Conservation (phyloP, 2,329 filamentous ascomycete species). For the Cladophialophora psammophila region DNA sequence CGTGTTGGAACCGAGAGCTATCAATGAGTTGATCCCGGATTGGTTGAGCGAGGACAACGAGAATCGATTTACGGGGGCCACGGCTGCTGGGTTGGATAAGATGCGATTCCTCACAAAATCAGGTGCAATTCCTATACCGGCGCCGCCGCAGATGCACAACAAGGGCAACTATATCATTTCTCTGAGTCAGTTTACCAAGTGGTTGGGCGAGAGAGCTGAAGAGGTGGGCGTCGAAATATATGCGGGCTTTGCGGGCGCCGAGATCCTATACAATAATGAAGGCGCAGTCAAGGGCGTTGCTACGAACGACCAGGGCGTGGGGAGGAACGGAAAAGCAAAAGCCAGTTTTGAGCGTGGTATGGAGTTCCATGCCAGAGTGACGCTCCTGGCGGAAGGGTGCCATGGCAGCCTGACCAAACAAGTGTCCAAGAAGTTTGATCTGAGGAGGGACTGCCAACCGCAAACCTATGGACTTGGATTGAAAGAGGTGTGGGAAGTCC, state of each 20-base stretch:
- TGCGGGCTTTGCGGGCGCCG: conserved; percentile 91
- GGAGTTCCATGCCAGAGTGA: conserved; percentile 95
- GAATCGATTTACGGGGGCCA: conserved; percentile 84
- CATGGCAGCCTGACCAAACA: conserved; percentile 96
- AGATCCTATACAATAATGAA: conserved; percentile 85
- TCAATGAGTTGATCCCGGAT: conserved; percentile 90
- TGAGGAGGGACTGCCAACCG: conserved; percentile 85
- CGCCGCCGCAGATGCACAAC: conserved; percentile 97
- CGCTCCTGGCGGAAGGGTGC: conserved; percentile 91
- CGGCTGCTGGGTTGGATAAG: conserved; percentile 80
- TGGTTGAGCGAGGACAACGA: conserved; percentile 92
- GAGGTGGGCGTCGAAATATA: conserved; percentile 96
- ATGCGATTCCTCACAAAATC: conserved; percentile 95
- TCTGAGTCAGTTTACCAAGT: conserved; percentile 92
- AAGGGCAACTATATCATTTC: conserved; percentile 97
- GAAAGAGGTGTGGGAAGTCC: conserved; percentile 97
- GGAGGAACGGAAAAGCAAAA: conserved; percentile 81
- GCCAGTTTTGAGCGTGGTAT: conserved; percentile 94
- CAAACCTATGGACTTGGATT: conserved; percentile 95
- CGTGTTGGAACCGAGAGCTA: conserved; percentile 85
- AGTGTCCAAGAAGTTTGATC: conserved; percentile 90
- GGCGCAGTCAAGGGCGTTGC: conserved; percentile 92
- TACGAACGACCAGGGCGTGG: conserved; percentile 91
- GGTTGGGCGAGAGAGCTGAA: conserved; percentile 95
- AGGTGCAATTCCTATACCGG: conserved; percentile 77